Base-by-base conservation (phyloP, 306 rosid species). In the Mimosa bimucronata region DNA sequence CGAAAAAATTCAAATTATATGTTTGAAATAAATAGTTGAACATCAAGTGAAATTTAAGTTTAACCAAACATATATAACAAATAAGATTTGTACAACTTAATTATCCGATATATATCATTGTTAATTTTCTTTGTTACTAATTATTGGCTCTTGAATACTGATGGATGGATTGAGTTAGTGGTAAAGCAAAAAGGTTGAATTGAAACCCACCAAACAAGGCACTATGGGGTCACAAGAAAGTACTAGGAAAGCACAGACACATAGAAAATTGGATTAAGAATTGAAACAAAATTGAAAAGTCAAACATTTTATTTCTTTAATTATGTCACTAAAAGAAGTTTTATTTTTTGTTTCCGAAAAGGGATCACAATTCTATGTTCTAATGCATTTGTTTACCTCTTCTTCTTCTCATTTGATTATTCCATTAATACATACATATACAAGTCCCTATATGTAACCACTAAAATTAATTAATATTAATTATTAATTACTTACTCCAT, bases 321-420 rank as follows among this genome's bases (percentile, higher is more conserved):
- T 64, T 67, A 19, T 66, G 84, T 71, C 65, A 84, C 80, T 75
- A 55, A 77, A 11, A 62, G 72, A 81, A 80, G 77, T 5, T 9
- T 53, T n/a, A n/a, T n/a, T 55, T 80, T 42, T 79, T 80, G 91
- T 86, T 87, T 90, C 89, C 84, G 55, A 77, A 73, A 41, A 73
- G 80, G 84, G 41, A 86, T 92, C 90, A 84, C 66, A 79, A 64
- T 82, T 79, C 84, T 38, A 40, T n/a, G 50, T 38, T 67, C 50
- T 81, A 87, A 90, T 85, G 88, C 85, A 81, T 84, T 78, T 79
- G 52, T 21, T 76, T 85, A 74, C 85, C 60, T 60, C 66, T 5
- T 7, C 15, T 19, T 25, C 6, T 62, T 34, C 37, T 37, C 44
- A 70, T 4, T 76, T 76, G 57, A 61, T 78, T 53, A 71, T 42